Percentiles rank a stretch among this genome's conserved stretches.
Evolutionary conservation across 805 yeast species (phyloP).

Genomic region (fission yeast (Schizosaccharomyces pombe)): ASM294v3 CU329670.1:2784501-2785000

Average conservation of each 20-base stretch:
- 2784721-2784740: constrained; percentile 46
- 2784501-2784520: constrained; percentile 67
- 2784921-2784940: too few species aligned
- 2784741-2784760: constrained; percentile 58
- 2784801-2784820: constrained; percentile 59
- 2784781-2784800: constrained; percentile 46
- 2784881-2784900: constrained; percentile 91
- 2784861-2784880: constrained; percentile 75
- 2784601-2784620: constrained; percentile 38
- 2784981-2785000: too few species aligned
- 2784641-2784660: constrained; percentile 93
- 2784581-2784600: constrained; percentile 66
- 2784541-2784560: constrained; percentile 95
- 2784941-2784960: too few species aligned
- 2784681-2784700: constrained; percentile 76
- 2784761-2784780: constrained; percentile 62
- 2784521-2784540: constrained; percentile 83
- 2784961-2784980: too few species aligned
- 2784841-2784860: constrained; percentile 48
- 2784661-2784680: constrained; percentile 51
- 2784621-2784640: constrained; percentile 74
- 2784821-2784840: constrained; percentile 71
- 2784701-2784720: constrained; percentile 68
- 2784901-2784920: constrained; percentile 38
- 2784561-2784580: constrained; percentile 84